Evolutionary conservation across 179 eudicot genomes (phyloP).

Genomic region (Actinidia arguta): DNA sequence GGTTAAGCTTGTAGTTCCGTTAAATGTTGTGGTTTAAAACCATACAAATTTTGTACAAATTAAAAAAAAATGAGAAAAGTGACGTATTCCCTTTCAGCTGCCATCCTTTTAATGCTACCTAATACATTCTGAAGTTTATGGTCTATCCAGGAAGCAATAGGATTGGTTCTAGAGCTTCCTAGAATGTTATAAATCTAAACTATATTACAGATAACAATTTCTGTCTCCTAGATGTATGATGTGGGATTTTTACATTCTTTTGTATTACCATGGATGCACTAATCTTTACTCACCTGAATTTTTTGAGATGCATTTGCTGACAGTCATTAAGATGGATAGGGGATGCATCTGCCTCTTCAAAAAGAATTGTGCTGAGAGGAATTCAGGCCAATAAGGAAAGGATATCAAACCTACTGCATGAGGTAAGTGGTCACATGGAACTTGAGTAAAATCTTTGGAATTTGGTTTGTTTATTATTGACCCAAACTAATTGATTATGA

Average conservation of each 20-base stretch:
- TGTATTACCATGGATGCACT: background rate
- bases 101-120: background rate
- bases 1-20: too few species aligned
- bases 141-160: background rate
- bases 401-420: slow-evolving; percentile 81
- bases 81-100: slow-evolving; percentile 3
- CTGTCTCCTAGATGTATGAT: background rate
- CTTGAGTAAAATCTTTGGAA: background rate
- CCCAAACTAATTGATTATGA: background rate
- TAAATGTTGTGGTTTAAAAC: too few species aligned
- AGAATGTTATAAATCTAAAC: background rate
- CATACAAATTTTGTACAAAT: too few species aligned
- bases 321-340: slow-evolving; percentile 92
- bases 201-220: background rate
- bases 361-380: slow-evolving; percentile 95
- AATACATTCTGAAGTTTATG: background rate
- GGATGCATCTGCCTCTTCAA: slow-evolving; percentile 97
- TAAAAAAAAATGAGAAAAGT: background rate
- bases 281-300: background rate
- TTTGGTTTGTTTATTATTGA: background rate
- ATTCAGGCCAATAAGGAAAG: slow-evolving; percentile 92
- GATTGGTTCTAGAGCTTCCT: background rate
- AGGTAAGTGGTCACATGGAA: slow-evolving; percentile 46
- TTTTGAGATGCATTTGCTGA: slow-evolving; percentile 18
- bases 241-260: background rate